Percentiles rank a stretch among this genome's conserved stretches.
Evolutionary conservation across 208 protist genomes (phyloP).

Genomic region (Crithidia fasciculata): DNA sequence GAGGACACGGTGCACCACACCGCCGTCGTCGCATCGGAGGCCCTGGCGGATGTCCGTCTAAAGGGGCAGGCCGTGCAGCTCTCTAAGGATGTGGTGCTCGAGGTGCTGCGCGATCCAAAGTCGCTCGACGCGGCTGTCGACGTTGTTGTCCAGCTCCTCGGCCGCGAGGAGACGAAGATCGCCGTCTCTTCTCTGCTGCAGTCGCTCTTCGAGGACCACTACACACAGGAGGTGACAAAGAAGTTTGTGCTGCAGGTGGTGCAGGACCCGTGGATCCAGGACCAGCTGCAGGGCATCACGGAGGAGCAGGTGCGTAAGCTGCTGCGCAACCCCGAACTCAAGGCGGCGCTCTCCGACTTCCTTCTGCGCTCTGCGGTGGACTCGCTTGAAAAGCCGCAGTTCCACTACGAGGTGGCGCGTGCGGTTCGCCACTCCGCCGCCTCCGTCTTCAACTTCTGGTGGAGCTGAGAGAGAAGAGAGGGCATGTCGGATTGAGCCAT

Average conservation of each 20-base stretch:
- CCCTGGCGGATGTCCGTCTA: conserved; percentile 69
- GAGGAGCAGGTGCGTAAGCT: conserved; percentile 75
- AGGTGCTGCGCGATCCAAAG: conserved; percentile 72
- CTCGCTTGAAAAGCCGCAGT: conserved; percentile 56
- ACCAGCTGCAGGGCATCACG: conserved; percentile 80
- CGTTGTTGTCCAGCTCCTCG: conserved; percentile 68
- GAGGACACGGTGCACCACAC: conserved; percentile 92
- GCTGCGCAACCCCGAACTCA: conserved; percentile 59
- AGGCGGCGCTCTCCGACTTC: conserved; percentile 59
- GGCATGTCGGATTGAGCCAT: no score
- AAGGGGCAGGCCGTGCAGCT: conserved; percentile 72
- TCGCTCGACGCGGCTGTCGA: conserved; percentile 69
- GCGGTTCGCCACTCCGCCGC: conserved; percentile 58
- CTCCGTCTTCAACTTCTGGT: conserved; percentile 61
- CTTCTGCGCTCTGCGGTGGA: conserved; percentile 59
- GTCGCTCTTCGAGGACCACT: conserved; percentile 89
- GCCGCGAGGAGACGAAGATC: conserved; percentile 77
- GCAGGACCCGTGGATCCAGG: conserved; percentile 84
- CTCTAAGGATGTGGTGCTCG: conserved; percentile 83
- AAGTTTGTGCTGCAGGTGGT: conserved; percentile 89
- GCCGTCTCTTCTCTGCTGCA: conserved; percentile 84
- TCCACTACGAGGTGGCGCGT: conserved; percentile 68
- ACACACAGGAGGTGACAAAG: conserved; percentile 91
- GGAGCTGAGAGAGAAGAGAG: conserved; percentile 10
- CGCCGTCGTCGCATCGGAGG: conserved; percentile 84